Conservation (phyloP, 768 basidiomycete species). For the Naganishia vaughanmartiniae region DNA sequence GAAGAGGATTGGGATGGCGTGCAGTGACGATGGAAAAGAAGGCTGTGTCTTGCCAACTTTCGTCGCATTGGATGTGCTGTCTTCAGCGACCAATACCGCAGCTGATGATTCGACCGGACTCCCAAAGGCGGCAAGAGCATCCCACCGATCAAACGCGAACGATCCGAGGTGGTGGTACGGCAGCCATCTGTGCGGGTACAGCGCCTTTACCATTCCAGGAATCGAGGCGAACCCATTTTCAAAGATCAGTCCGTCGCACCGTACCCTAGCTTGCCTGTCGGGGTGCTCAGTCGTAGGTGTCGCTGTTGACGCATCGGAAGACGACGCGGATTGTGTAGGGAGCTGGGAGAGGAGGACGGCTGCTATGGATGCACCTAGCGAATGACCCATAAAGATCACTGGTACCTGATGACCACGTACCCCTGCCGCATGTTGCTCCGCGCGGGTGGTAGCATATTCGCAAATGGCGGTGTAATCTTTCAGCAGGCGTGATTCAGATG, state of each 20-base stretch:
- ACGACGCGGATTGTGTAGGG: background rate
- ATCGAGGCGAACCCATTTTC: conserved; percentile 60
- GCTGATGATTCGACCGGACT: conserved; percentile 16
- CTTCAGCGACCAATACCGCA: background rate
- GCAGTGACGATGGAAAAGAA: background rate
- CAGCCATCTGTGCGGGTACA: conserved; percentile 58
- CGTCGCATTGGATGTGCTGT: background rate
- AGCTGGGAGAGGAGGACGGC: conserved; percentile 53
- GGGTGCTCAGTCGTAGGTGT: background rate
- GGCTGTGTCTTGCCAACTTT: background rate
- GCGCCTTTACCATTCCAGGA: conserved; percentile 56
- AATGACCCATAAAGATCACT: conserved; percentile 58
- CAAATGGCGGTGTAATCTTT: conserved; percentile 55
- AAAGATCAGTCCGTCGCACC: conserved; percentile 53
- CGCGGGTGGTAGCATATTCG: conserved; percentile 47
- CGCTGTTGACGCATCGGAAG: conserved; percentile 32
- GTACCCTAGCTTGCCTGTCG: background rate
- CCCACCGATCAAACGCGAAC: conserved; percentile 58
- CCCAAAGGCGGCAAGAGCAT: conserved; percentile 52
- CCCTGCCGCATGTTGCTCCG: conserved; percentile 29
- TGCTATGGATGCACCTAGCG: conserved; percentile 57
- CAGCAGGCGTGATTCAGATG: conserved; percentile 54
- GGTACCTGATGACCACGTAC: conserved; percentile 26
- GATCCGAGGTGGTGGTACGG: conserved; percentile 59
- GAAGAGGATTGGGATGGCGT: conserved; percentile 30